These are phyloP conservation scores for Triadica sebifera DNA, from an alignment of 345 rosid species.

Conservation along the genomic window DNA sequence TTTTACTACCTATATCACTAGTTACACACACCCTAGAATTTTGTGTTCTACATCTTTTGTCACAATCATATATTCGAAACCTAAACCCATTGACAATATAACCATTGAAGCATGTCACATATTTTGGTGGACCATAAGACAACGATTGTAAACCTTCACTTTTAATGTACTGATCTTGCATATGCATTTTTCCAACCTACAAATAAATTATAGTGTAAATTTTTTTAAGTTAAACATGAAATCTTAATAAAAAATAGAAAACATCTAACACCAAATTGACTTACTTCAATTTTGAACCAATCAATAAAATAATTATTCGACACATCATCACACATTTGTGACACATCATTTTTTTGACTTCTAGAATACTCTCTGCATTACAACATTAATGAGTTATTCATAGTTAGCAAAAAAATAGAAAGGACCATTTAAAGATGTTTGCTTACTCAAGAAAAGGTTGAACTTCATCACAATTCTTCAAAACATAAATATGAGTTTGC, in stretches of 20 bases:
- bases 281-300: not conserved
- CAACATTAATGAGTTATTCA: not conserved
- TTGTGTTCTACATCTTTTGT: not conserved
- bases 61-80: not conserved
- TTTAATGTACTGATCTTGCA: no score
- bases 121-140: not conserved
- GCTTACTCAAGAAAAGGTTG: not conserved
- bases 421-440: not conserved
- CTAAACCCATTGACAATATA: slow-evolving; percentile 7
- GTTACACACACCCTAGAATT: slow-evolving; percentile 2
- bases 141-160: not conserved
- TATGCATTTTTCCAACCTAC: no score
- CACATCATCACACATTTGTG: no score
- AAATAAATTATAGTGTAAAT: not conserved
- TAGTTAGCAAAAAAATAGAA: not conserved
- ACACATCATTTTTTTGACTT: no score
- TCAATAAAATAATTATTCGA: not conserved
- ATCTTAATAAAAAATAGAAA: no score
- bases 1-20: not conserved
- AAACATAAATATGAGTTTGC: not conserved
- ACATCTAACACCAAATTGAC: not conserved
- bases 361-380: not conserved
- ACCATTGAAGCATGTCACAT: not conserved
- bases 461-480: slow-evolving; percentile 1
- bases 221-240: not conserved